Evolutionary conservation across 805 yeast genomes (phyloP), one percentile per base, ranked within the genome.

Genomic region (Debaryomyces castellii): DNA sequence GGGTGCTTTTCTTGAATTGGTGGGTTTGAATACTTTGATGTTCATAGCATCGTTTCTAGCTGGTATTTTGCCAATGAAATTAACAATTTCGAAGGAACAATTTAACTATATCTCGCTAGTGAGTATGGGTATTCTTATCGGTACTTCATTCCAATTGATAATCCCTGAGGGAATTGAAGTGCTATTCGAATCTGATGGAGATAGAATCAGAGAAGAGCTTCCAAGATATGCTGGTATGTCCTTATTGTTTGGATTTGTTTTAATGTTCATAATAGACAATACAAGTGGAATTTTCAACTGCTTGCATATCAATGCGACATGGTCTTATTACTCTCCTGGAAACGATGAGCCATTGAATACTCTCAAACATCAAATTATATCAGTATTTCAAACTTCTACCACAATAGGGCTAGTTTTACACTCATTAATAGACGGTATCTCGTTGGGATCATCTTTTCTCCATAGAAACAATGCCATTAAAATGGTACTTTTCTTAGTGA

Each of bases 351-450:
- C 32, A 5, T n/a, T 18, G 32, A 30, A 14, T 20, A 34, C 36
- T 4, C 30, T 42, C 8, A 41, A 20, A 25, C 20, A 30, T 4
- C 16, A 30, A 7, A n/a, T 17, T 3, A 9, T 14, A 14, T 58
- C 73, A 3, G 64, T 78, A 1, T 41, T 74, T 16, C 54, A 58
- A 14, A 64, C 79, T 12, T 65, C 87, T 1, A 67, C 81, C 2
- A 78, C 87, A 0, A 53, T 85, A 3, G 89, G 90, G 0, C 67
- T 87, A 11, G 57, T 85, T 1, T 68, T 86, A 12, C 95, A 87
- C 57, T 79, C 88, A 0, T 54, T 81, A 2, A 80, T 87, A 1
- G 95, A 87, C 54, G 95, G 95, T 1, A 67, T 87, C 5, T 84
- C 89, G 0, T 66, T 87, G 28, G 89, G 90, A 0, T 77, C 89